Evolutionary conservation across 805 yeast genomes (phyloP), one percentile per base, ranked within the genome.

Genomic region (Saturnispora zaruensis): DNA sequence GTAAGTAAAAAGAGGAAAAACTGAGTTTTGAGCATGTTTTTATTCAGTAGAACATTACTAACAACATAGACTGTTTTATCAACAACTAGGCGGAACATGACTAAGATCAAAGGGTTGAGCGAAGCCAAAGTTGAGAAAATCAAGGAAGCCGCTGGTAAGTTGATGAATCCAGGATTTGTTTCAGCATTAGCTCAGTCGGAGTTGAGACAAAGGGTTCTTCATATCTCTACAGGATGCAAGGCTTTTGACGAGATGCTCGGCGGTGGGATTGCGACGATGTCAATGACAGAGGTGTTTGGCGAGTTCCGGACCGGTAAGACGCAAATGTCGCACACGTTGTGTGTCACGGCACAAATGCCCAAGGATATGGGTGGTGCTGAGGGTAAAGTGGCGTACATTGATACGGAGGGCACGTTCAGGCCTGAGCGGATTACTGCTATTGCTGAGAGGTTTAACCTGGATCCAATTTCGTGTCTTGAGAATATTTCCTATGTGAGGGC

Each of bases 271-370:
- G 82, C 80, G 69, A 81, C 90, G 0, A 87, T 86, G 72, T 77
- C 86, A 30, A 79, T 84, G 48, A 82, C 89, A 0, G 91, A 84
- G 62, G 87, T 82, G 0, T 84, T 82, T 67, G 91, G 91, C 1
- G 91, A 84, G 58, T 84, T 81, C 57, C 70, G 91, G 60, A 84
- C 90, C 50, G 91, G 91, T 38, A 84, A 84, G 59, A 83, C 90
- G n/a, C 91, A 84, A 62, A 66, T 84, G 62, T 82, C 90, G 21
- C 91, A 84, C 61, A 84, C 91, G 0, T 69, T 84, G 50, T 84
- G 90, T 48, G 88, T 84, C 11, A 81, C 89, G 1, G 74, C 88
- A 37, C 91, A 84, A 61, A 64, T 84, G 51, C 88, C 87, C 8
- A 77, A 73, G 41, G 77, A 75, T 34, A 70, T 80, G 75, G 90